Conservation (phyloP, 1,139 yeast species). For the Kodamaea plutei region DNA sequence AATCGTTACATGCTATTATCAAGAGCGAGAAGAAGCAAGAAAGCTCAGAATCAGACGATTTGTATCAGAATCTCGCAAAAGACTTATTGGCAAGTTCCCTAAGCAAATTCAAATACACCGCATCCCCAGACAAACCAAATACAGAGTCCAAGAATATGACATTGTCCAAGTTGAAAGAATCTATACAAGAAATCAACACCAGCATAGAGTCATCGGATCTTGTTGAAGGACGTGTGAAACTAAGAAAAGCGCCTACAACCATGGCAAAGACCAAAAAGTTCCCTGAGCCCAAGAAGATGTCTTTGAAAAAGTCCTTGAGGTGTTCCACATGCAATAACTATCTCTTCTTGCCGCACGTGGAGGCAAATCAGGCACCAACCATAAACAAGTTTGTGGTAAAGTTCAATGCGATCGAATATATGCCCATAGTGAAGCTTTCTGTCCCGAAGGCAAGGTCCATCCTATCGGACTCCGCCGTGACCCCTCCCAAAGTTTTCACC, state of each 20-base stretch:
- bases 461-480: slow-evolving; percentile 1
- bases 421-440: slow-evolving; percentile 24
- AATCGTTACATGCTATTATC: slow-evolving; percentile 29
- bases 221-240: background rate
- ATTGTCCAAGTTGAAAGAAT: slow-evolving; percentile 5
- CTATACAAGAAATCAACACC: background rate
- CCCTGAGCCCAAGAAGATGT: slow-evolving; percentile 26
- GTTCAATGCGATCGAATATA: slow-evolving; percentile 33
- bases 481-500: slow-evolving; percentile 7
- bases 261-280: background rate
- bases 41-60: slow-evolving; percentile 1
- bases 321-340: slow-evolving; percentile 29
- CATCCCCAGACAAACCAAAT: slow-evolving; percentile 1
- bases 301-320: slow-evolving; percentile 21
- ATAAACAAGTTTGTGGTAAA: slow-evolving; percentile 26
- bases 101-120: slow-evolving; percentile 1
- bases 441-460: slow-evolving; percentile 8
- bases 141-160: slow-evolving; percentile 7
- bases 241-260: background rate
- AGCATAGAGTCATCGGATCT: background rate
- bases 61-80: slow-evolving; percentile 2
- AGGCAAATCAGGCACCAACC: slow-evolving; percentile 24
- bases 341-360: slow-evolving; percentile 23
- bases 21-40: slow-evolving; percentile 15
- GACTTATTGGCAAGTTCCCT: slow-evolving; percentile 1